Evolutionary conservation across 345 rosid genomes (phyloP), one percentile per base, ranked within the genome.

Genomic region (Populus alba): DNA sequence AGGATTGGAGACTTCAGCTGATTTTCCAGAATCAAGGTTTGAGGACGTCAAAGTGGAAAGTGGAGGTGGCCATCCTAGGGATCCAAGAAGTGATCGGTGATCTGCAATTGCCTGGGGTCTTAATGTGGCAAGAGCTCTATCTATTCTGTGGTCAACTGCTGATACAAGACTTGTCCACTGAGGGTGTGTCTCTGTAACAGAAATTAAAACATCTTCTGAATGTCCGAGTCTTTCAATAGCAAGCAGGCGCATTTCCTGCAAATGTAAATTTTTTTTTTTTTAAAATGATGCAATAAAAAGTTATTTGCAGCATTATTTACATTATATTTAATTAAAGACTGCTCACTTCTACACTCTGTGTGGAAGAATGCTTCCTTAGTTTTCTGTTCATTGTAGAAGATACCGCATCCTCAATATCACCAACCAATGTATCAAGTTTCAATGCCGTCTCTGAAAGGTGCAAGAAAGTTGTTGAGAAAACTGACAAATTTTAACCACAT

Each of bases 61-160:
- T 43, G 88, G 91, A 6, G 95, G 98, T 65, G 99, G 99, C 99
- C 99, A 94, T 75, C 94, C 89, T 73, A 96, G 90, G 76, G 97
- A 92, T 70, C 91, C 47, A 75, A 96, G 94, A 87, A 94, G 89
- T 25, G 89, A 76, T 47, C 97, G 88, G 73, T 94, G 90, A 83
- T 96, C 97, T 37, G 97, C 95, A 77, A 94, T 86, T 75, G 94
- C 98, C 74, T 94, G 99, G 65, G 98, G 99, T 86, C 98, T 86
- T 80, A 95, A 73, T 75, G 90, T 85, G 45, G 99, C 97, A 49
- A 96, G 88, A 78, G 97, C 92, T 71, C 97, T 88, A 88, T 96
- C 99, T 43, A 96, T 89, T 86, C 99, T 88, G 75, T 91, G 94
- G 87, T 96, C 95, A 87, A 90, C 97, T 74, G 94, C 97, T 55